Percentiles rank a stretch among this genome's conserved stretches.
phyloP scores from a whole-genome alignment of 768 basidiomycete species.

The Suillus tomentosus region DNA sequence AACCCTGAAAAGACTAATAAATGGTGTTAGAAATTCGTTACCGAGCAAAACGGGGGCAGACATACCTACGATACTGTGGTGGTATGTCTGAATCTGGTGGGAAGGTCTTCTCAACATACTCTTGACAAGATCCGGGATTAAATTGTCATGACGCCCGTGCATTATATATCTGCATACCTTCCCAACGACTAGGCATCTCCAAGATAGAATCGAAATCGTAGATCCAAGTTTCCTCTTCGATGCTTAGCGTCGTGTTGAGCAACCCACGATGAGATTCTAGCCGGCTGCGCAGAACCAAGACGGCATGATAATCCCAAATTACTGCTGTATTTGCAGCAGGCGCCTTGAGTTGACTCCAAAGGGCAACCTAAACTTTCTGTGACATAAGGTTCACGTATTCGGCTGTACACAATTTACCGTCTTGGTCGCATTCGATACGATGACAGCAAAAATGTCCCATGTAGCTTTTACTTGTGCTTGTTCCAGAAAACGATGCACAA shows the following conservation, averaged over 20 bases:
- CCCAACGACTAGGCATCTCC: conserved; percentile 50
- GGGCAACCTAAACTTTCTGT: conserved; percentile 49
- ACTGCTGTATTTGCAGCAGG: conserved; percentile 39
- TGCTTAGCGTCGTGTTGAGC: conserved; percentile 9
- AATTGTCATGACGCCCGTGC: conserved; percentile 8
- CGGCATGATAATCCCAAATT: conserved; percentile 78
- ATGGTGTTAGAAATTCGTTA: conserved; percentile 11
- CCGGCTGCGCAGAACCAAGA: conserved; percentile 52
- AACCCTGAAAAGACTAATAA: conserved; percentile 61
- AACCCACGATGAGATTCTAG: conserved; percentile 5
- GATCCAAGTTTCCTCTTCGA: conserved; percentile 47
- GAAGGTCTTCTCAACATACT: conserved; percentile 51
- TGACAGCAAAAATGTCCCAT: conserved; percentile 59
- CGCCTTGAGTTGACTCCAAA: conserved; percentile 61
- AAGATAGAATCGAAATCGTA: conserved; percentile 70
- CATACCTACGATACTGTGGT: conserved; percentile 47
- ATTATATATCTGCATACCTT: conserved; percentile 39
- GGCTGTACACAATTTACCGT: conserved; percentile 43
- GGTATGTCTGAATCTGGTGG: conserved; percentile 30
- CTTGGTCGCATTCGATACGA: conserved; percentile 65
- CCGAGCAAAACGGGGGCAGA: conserved; percentile 12
- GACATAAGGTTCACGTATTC: neutral
- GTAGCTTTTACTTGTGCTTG: conserved; percentile 25
- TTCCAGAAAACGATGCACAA: conserved; percentile 46
- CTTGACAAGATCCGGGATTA: conserved; percentile 35